Evolutionary conservation across 257 asterid species (phyloP).

Genomic region (Fraxinus pennsylvanica): DNA sequence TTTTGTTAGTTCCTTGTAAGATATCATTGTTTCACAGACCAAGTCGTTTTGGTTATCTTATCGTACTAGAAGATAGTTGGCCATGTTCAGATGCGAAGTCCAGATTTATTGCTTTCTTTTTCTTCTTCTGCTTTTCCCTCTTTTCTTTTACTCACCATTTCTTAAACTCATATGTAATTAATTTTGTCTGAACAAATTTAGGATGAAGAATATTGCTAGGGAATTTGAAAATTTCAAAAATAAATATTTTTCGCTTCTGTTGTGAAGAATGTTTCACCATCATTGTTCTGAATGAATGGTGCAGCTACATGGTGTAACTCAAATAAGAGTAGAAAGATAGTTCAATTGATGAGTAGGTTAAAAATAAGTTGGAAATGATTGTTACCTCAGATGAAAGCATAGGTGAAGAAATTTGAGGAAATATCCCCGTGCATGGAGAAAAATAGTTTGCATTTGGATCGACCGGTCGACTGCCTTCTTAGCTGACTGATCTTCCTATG

Average conservation of each 20-base stretch:
- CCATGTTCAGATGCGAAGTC: neutral
- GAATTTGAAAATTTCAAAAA: neutral
- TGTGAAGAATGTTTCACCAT: neutral
- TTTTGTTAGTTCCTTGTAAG: conserved; percentile 1
- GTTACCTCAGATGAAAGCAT: neutral
- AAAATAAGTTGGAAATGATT: neutral
- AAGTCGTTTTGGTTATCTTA: neutral
- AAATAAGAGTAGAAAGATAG: neutral
- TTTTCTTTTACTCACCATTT: neutral
- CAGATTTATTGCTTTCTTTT: neutral
- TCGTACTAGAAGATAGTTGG: neutral
- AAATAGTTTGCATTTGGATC: neutral
- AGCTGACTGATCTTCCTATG: neutral
- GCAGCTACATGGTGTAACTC: neutral
- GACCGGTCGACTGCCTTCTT: neutral
- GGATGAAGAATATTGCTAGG: neutral
- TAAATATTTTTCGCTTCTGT: neutral
- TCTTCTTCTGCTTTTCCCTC: neutral
- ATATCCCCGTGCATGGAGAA: neutral
- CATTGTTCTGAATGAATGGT: neutral
- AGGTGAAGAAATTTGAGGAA: conserved; percentile 1
- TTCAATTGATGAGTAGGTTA: neutral
- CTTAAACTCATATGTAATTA: neutral
- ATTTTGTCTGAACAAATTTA: conserved; percentile 1
- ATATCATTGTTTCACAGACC: neutral